Percentiles rank a stretch among this genome's conserved stretches.
These are phyloP conservation scores for Coniochaeta sp. DNA, from an alignment of 2,329 filamentous ascomycete genomes.

Conservation along the genomic window DNA sequence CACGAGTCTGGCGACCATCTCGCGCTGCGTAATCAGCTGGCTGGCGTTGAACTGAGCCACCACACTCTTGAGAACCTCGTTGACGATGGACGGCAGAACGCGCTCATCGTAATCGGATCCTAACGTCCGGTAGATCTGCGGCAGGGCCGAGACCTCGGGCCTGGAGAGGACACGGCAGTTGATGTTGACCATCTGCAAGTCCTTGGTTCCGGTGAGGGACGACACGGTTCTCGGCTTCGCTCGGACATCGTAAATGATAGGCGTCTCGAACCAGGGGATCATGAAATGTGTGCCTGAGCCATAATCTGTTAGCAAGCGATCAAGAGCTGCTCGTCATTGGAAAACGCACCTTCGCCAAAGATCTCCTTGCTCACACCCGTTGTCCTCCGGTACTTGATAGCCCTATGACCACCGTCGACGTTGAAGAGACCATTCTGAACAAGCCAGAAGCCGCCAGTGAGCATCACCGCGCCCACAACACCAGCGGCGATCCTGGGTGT, in stretches of 20 bases:
- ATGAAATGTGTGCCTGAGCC: constrained; percentile 79
- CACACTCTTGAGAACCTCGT: constrained; percentile 97
- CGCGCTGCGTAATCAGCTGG: constrained; percentile 97
- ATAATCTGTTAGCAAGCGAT: constrained; percentile 9
- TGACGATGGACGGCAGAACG: constrained; percentile 93
- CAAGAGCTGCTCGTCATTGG: neutral
- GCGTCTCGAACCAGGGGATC: constrained; percentile 96
- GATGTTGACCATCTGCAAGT: constrained; percentile 99
- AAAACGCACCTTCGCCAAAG: constrained; percentile 73
- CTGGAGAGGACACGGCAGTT: constrained; percentile 97
- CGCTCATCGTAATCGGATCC: constrained; percentile 96
- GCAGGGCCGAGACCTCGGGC: constrained; percentile 79
- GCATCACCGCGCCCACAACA: constrained; percentile 32
- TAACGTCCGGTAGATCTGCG: constrained; percentile 94
- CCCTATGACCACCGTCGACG: constrained; percentile 96
- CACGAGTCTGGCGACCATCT: constrained; percentile 87
- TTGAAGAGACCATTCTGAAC: constrained; percentile 61
- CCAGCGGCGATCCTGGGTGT: constrained; percentile 31
- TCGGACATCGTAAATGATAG: constrained; percentile 94
- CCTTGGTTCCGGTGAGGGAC: constrained; percentile 96
- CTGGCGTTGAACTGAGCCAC: constrained; percentile 98
- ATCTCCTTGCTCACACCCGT: constrained; percentile 95
- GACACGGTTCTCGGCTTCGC: constrained; percentile 95
- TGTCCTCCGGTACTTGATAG: constrained; percentile 94
- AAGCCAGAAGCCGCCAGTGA: constrained; percentile 42